Evolutionary conservation across 1,139 yeast species (phyloP), one percentile per base, ranked within the genome.

Genomic region (Zygoascus meyerae): DNA sequence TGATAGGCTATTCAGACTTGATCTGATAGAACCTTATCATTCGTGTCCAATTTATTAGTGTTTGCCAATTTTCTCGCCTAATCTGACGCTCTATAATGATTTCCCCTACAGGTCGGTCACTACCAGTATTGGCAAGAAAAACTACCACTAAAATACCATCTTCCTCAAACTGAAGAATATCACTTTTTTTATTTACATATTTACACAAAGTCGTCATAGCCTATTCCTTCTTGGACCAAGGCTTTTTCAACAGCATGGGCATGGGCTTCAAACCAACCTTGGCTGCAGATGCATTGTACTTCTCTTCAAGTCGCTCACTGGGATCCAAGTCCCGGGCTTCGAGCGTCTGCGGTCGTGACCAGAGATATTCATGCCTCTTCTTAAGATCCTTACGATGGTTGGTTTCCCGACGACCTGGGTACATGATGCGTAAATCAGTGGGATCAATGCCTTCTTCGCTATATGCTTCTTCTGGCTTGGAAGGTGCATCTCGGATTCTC

Each of bases 381-480:
- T 77, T 71, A 52, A 79, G 64, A 55, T 66, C 68, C 61, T 69
- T 69, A 48, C 69, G 70, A 53, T 74, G 67, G 21, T 74, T 75
- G 29, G 81, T 69, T 49, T 77, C 79, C 28, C 73, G 71, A 66
- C 81, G 85, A 34, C 89, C 87, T 3, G 96, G 95, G 64, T 86
- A 89, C 47, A 86, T 61, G 48, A 87, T 70, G 49, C 77, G 74
- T 45, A 58, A 51, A 47, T 68, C 72, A 18, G 50, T 60, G 53
- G 77, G 79, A 63, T 85, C 44, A 31, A 79, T 62, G 31, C 80
- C 78, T 56, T 84, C 73, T 53, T 78, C 76, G 55, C 76, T 51
- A 48, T 57, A 56, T 9, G 50, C 45, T 14, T 53, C 59, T 17
- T 52, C 52, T 30, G 50, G 42, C 17, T 46, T 46, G 33, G 44